phyloP scores from a whole-genome alignment of 768 basidiomycete species.

The Rhodotorula toruloides region DNA sequence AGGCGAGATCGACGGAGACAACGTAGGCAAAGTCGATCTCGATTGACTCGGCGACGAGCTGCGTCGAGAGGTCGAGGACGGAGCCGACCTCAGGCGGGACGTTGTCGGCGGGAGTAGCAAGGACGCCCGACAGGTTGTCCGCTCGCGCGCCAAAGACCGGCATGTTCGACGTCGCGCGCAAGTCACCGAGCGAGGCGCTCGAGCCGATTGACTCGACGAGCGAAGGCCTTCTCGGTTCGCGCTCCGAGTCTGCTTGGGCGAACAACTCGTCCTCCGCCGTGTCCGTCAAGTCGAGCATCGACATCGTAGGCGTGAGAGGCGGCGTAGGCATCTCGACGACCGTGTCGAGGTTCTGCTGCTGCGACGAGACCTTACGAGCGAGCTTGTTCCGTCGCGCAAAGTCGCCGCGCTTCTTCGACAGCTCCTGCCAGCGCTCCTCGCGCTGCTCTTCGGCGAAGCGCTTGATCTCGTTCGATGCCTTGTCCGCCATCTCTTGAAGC shows the following conservation, averaged over 20 bases:
- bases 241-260: not conserved
- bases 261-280: not conserved
- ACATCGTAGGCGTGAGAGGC: slow-evolving; percentile 19
- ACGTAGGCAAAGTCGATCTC: slow-evolving; percentile 33
- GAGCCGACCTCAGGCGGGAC: slow-evolving; percentile 8
- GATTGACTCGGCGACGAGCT: slow-evolving; percentile 33
- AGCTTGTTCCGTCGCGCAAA: slow-evolving; percentile 21
- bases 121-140: not conserved
- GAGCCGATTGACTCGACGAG: slow-evolving; percentile 20
- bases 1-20: slow-evolving; percentile 19
- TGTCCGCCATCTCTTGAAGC: slow-evolving; percentile 23
- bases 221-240: slow-evolving; percentile 6
- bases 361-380: not conserved
- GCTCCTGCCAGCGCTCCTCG: not conserved
- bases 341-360: slow-evolving; percentile 18
- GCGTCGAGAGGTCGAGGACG: slow-evolving; percentile 33
- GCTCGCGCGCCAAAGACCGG: slow-evolving; percentile 11
- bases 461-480: slow-evolving; percentile 26
- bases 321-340: slow-evolving; percentile 28
- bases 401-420: not conserved
- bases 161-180: slow-evolving; percentile 4
- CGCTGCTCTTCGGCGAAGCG: slow-evolving; percentile 4
- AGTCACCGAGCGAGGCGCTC: not conserved
- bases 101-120: not conserved
- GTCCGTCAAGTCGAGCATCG: not conserved